phyloP scores from a whole-genome alignment of 352 stramenopile genomes.

The Phytophthora litchii region DNA sequence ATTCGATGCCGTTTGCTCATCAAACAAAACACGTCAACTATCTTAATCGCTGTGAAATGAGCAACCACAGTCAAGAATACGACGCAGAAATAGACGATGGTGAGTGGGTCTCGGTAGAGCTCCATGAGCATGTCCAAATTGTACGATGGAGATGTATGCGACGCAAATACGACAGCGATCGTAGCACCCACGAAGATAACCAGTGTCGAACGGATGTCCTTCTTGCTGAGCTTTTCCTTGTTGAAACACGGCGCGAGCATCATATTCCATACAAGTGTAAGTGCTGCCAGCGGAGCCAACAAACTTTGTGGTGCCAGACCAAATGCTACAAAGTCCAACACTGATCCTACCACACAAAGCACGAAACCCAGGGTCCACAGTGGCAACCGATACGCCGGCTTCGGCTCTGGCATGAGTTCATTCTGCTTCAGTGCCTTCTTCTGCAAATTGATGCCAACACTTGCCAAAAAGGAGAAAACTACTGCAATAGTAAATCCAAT shows the following conservation, averaged over 20 bases:
- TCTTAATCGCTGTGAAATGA: conserved; percentile 71
- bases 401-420: conserved; percentile 47
- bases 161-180: conserved; percentile 83
- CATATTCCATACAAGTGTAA: conserved; percentile 94
- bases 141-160: conserved; percentile 85
- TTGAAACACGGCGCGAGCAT: conserved; percentile 88
- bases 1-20: conserved; percentile 76
- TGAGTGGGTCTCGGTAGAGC: conserved; percentile 79
- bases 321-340: conserved; percentile 92
- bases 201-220: conserved; percentile 81
- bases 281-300: conserved; percentile 81
- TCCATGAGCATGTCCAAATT: conserved; percentile 79
- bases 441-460: conserved; percentile 86
- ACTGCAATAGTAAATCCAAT: conserved; percentile 81
- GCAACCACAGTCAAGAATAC: conserved; percentile 38
- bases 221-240: conserved; percentile 83
- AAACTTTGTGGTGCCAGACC: conserved; percentile 90
- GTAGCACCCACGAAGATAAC: conserved; percentile 87
- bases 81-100: conserved; percentile 61
- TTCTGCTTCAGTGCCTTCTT: conserved; percentile 88
- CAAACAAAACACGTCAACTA: conserved; percentile 71
- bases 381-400: conserved; percentile 76
- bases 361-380: conserved; percentile 87
- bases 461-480: conserved; percentile 84
- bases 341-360: conserved; percentile 77